Conservation (phyloP, 2,329 filamentous ascomycete genomes). For the Ustulina deusta region DNA sequence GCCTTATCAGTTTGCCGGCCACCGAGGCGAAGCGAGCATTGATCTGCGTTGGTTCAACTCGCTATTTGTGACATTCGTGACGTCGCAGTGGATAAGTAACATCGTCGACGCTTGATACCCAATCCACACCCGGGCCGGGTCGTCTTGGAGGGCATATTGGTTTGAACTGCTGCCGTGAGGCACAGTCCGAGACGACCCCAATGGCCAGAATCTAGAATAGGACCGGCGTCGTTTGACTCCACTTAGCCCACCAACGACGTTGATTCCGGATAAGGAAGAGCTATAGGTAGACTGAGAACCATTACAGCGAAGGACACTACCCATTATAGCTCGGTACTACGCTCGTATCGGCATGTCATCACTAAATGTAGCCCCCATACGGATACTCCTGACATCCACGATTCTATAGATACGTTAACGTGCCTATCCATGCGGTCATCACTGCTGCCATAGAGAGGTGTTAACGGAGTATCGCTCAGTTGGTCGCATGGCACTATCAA, state of each 20-base stretch:
- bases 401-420: conserved; percentile 7
- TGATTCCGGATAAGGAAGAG: conserved; percentile 8
- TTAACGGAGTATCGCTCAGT: not conserved
- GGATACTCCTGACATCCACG: conserved; percentile 1
- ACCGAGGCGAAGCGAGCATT: conserved; percentile 32
- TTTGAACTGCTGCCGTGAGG: conserved; percentile 24
- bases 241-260: conserved; percentile 9
- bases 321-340: conserved; percentile 23
- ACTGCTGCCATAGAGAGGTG: conserved; percentile 3
- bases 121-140: conserved; percentile 32
- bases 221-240: conserved; percentile 15
- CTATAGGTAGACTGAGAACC: conserved; percentile 12
- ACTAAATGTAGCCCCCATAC: conserved; percentile 27
- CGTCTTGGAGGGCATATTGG: conserved; percentile 7
- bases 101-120: conserved; percentile 17
- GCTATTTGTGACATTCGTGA: conserved; percentile 15
- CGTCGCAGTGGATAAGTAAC: conserved; percentile 14
- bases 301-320: not conserved
- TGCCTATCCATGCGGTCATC: conserved; percentile 20
- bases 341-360: conserved; percentile 26
- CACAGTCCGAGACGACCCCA: conserved; percentile 30
- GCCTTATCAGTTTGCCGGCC: conserved; percentile 4
- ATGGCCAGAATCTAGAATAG: conserved; percentile 24
- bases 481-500: conserved; percentile 15
- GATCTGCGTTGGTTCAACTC: conserved; percentile 16